Conservation (phyloP, 495 filamentous ascomycete species). For the Saxophila tyrrhenica region DNA sequence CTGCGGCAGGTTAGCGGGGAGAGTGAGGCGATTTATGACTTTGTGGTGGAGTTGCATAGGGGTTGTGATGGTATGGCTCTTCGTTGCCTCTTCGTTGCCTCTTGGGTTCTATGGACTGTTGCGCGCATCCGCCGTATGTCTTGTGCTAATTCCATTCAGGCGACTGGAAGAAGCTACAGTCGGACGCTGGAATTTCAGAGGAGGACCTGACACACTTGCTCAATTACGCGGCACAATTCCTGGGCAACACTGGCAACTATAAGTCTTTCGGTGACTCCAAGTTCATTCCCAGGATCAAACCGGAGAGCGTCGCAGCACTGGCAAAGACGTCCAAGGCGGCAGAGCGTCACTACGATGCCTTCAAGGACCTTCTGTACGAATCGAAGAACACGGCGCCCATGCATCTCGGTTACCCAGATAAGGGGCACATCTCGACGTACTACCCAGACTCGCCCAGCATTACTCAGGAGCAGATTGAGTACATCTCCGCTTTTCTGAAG, state of each 20-base stretch:
- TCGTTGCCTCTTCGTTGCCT: not conserved
- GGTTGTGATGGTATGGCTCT: conserved; percentile 33
- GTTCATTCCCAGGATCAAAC: conserved; percentile 70
- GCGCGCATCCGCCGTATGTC: too few relatives aligned
- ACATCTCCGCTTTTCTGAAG: conserved; percentile 60
- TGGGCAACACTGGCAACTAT: conserved; percentile 90
- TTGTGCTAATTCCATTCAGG: conserved; percentile 36
- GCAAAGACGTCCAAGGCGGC: conserved; percentile 51
- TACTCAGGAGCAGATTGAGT: conserved; percentile 70
- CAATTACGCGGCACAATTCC: conserved; percentile 76
- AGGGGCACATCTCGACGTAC: conserved; percentile 80
- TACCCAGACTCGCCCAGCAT: conserved; percentile 59
- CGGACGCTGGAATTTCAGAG: conserved; percentile 57
- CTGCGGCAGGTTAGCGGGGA: conserved; percentile 84
- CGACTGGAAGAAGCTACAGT: conserved; percentile 62
- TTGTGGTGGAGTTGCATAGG: conserved; percentile 72
- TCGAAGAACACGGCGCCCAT: conserved; percentile 53
- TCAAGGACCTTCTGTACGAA: conserved; percentile 64
- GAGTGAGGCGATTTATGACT: conserved; percentile 80
- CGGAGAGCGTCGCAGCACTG: conserved; percentile 58
- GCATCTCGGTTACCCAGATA: conserved; percentile 74
- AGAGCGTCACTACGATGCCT: conserved; percentile 48
- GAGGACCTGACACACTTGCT: conserved; percentile 65
- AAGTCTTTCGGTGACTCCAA: conserved; percentile 94
- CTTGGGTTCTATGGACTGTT: too few relatives aligned